Conservation (phyloP, 768 basidiomycete species). For the Cyclocybe cylindracea region DNA sequence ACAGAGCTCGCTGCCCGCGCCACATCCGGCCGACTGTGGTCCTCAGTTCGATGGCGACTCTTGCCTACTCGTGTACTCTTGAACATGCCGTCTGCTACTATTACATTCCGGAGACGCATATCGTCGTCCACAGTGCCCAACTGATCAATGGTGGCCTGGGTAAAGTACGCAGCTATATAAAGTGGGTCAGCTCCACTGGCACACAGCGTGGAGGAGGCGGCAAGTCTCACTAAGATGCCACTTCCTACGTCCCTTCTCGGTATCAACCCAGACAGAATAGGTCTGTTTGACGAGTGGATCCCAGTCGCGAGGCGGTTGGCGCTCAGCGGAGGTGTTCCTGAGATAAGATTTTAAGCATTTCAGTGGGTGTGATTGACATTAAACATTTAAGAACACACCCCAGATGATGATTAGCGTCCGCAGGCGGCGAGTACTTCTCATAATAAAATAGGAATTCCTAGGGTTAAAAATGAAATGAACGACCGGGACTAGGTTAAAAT, state of each 20-base stretch:
- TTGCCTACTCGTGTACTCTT: constrained; percentile 66
- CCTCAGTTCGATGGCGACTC: constrained; percentile 45
- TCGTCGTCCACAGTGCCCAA: constrained; percentile 74
- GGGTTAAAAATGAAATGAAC: constrained; percentile 9
- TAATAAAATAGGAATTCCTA: constrained; percentile 88
- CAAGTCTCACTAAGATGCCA: constrained; percentile 75
- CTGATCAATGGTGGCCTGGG: constrained; percentile 71
- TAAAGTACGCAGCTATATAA: constrained; percentile 78
- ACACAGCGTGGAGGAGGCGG: constrained; percentile 2
- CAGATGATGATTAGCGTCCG: constrained; percentile 42
- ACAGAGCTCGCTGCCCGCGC: constrained; percentile 26
- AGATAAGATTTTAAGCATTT: constrained; percentile 13
- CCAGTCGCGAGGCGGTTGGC: constrained; percentile 59
- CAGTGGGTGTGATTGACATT: constrained; percentile 4
- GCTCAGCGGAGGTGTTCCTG: constrained; percentile 33
- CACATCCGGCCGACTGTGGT: constrained; percentile 29
- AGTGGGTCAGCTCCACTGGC: constrained; percentile 3
- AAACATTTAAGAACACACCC: constrained; percentile 32
- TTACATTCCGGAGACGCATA: constrained; percentile 53
- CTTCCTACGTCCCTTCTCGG: constrained; percentile 65
- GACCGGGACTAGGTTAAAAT: neutral
- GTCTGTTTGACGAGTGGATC: constrained; percentile 81
- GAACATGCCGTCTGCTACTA: constrained; percentile 69
- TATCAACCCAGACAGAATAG: constrained; percentile 77
- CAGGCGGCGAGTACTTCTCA: constrained; percentile 61